phyloP scores from a whole-genome alignment of 805 yeast species.

The Jamesozyma gamospora region DNA sequence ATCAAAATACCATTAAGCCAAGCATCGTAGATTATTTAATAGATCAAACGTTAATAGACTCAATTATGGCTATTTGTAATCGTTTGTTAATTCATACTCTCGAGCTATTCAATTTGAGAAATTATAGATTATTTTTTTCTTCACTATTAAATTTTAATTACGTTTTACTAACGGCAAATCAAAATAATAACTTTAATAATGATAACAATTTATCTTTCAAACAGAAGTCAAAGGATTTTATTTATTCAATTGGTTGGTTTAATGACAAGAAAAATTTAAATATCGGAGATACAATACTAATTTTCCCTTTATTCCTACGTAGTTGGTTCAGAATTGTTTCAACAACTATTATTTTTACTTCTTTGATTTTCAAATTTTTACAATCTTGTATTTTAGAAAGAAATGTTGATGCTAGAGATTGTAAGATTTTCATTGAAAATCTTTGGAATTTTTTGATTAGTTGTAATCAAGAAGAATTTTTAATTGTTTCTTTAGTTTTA shows the following conservation, averaged over 20 bases:
- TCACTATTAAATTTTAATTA: constrained; percentile 33
- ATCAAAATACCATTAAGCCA: not conserved
- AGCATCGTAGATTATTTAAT: not conserved
- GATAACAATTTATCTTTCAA: not conserved
- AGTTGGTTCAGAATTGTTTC: not conserved
- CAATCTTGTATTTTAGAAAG: no score
- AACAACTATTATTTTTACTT: not conserved
- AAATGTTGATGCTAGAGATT: not conserved
- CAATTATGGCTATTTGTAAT: constrained; percentile 46
- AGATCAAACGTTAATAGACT: constrained; percentile 11
- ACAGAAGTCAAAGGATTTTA: not conserved
- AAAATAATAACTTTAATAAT: not conserved
- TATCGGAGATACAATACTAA: not conserved
- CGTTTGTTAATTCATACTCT: constrained; percentile 57
- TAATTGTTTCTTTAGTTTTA: not conserved
- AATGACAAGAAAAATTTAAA: not conserved
- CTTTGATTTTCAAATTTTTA: not conserved
- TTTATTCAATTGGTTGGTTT: no score
- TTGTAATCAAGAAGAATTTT: not conserved
- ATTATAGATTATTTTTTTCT: constrained; percentile 55
- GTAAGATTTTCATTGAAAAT: not conserved
- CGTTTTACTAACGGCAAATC: not conserved
- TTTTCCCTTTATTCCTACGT: not conserved
- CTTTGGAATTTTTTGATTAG: not conserved
- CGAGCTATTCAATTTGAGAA: constrained; percentile 43